These are phyloP conservation scores for Oryza nivara DNA, from an alignment of 176 grass and related monocot species.

Conservation along the genomic window DNA sequence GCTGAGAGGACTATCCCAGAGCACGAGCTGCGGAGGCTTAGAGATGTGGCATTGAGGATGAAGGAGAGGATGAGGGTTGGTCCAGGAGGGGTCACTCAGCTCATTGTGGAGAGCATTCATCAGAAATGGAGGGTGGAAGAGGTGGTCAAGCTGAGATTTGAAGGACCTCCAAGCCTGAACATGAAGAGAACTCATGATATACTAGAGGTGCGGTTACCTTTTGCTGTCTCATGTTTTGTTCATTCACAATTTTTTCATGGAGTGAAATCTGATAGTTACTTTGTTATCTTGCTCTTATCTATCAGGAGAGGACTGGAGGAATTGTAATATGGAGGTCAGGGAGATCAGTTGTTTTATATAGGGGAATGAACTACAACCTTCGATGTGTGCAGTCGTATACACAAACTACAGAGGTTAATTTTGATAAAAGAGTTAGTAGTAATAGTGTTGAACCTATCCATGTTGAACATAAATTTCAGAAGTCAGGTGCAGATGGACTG, in stretches of 20 bases:
- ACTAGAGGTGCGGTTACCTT: slow-evolving; percentile 63
- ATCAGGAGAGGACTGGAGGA: slow-evolving; percentile 83
- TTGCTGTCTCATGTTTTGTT: background rate
- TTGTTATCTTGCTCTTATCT: slow-evolving; percentile 24
- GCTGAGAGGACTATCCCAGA: slow-evolving; percentile 85
- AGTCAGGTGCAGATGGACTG: slow-evolving; percentile 26
- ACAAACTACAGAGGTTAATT: slow-evolving; percentile 44
- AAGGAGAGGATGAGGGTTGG: slow-evolving; percentile 93
- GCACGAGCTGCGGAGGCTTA: slow-evolving; percentile 72
- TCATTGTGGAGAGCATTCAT: slow-evolving; percentile 74
- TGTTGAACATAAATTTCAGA: background rate
- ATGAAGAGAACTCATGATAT: slow-evolving; percentile 92
- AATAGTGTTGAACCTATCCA: background rate
- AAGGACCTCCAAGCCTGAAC: slow-evolving; percentile 80
- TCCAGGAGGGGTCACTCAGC: slow-evolving; percentile 78
- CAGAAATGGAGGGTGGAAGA: slow-evolving; percentile 75
- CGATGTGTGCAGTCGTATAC: slow-evolving; percentile 72
- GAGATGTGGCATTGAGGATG: slow-evolving; percentile 76
- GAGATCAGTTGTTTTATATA: slow-evolving; percentile 78
- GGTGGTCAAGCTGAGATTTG: slow-evolving; percentile 90
- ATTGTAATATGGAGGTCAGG: slow-evolving; percentile 97
- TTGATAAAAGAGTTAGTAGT: slow-evolving; percentile 18
- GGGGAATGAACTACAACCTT: slow-evolving; percentile 89
- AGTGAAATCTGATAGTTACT: slow-evolving; percentile 15
- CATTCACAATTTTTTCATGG: background rate